Percentiles rank a stretch among this genome's conserved stretches.
These are phyloP conservation scores for Trichoderma afroharzianum DNA, from an alignment of 2,329 filamentous ascomycete species.

Conservation along the genomic window DNA sequence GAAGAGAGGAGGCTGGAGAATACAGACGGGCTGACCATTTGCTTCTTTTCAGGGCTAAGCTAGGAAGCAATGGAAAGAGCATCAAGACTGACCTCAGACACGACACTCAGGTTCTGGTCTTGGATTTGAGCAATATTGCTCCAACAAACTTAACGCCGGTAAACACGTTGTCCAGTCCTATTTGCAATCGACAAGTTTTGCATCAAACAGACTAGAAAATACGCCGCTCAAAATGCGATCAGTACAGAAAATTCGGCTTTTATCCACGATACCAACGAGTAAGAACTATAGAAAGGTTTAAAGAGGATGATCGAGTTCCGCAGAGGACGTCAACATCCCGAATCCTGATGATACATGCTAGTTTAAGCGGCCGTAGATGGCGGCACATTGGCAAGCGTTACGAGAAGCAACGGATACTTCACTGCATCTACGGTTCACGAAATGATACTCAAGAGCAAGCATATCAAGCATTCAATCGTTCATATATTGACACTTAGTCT, in stretches of 20 bases:
- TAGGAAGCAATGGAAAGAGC: background rate
- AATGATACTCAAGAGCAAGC: background rate
- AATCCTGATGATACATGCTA: background rate
- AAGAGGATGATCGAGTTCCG: background rate
- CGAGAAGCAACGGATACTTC: background rate
- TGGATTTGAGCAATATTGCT: background rate
- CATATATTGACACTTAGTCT: background rate
- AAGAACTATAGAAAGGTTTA: too few relatives aligned
- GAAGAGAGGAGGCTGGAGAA: background rate
- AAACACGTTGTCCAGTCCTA: background rate
- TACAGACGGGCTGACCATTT: background rate
- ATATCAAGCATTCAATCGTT: background rate
- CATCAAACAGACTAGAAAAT: too few relatives aligned
- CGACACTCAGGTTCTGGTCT: background rate
- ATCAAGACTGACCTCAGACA: background rate
- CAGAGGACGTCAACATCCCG: background rate
- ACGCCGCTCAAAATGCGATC: too few relatives aligned
- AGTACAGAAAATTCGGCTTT: too few relatives aligned
- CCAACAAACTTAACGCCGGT: background rate
- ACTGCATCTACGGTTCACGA: background rate
- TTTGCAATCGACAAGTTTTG: background rate
- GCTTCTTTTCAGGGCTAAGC: background rate
- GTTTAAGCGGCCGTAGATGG: background rate
- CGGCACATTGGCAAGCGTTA: background rate
- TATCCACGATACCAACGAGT: too few relatives aligned